These are phyloP conservation scores for Vigna angularis DNA, from an alignment of 306 rosid genomes.

Conservation along the genomic window DNA sequence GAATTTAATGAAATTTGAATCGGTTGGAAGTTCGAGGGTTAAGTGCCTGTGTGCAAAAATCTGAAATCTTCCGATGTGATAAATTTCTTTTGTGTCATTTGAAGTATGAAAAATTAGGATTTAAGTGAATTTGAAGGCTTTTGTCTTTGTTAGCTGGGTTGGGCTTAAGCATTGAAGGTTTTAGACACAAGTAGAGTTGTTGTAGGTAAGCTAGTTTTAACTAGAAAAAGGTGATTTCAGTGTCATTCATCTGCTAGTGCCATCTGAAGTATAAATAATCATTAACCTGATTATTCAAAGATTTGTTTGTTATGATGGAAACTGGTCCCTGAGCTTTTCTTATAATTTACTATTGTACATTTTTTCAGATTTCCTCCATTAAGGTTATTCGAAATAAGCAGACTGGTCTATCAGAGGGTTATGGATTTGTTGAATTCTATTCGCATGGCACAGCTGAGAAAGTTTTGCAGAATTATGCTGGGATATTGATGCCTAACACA, in stretches of 20 bases:
- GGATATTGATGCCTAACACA: conserved; percentile 78
- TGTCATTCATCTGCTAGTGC: conserved; percentile 29
- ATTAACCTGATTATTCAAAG: background rate
- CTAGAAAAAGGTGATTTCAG: conserved; percentile 7
- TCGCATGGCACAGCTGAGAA: conserved; percentile 85
- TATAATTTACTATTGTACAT: background rate
- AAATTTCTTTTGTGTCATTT: conserved; percentile 29
- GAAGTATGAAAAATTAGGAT: conserved; percentile 31
- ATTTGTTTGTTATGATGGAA: conserved; percentile 4
- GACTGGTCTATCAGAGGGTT: conserved; percentile 86
- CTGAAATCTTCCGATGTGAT: conserved; percentile 19
- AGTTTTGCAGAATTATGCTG: conserved; percentile 74
- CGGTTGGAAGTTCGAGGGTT: background rate
- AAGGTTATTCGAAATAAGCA: conserved; percentile 96
- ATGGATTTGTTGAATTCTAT: conserved; percentile 90
- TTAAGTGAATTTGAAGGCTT: conserved; percentile 5
- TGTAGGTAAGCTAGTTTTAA: conserved; percentile 47
- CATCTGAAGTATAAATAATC: no score
- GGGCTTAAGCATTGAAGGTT: conserved; percentile 25
- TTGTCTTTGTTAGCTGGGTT: conserved; percentile 9
- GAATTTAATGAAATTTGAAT: background rate
- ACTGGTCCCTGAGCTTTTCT: background rate
- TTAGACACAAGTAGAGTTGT: background rate
- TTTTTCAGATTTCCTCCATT: conserved; percentile 72
- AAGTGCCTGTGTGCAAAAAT: background rate